phyloP scores from a whole-genome alignment of 495 filamentous ascomycete genomes.

The Xylaria flabelliformis region DNA sequence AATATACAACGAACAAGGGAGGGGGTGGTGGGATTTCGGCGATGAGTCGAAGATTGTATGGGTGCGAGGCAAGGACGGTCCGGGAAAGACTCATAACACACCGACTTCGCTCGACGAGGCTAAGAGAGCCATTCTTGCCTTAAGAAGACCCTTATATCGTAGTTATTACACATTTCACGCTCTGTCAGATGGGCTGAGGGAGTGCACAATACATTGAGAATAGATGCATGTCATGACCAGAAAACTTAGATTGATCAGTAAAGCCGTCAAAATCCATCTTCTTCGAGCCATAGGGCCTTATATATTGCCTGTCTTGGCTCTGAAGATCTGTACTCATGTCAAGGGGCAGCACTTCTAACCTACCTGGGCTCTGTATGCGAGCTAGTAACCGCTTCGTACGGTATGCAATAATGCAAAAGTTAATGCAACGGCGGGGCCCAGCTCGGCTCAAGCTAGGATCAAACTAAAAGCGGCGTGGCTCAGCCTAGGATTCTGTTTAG shows the following conservation, averaged over 20 bases:
- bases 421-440: too few relatives aligned
- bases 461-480: too few relatives aligned
- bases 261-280: conserved; percentile 4
- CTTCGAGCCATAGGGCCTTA: conserved; percentile 14
- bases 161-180: not conserved
- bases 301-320: conserved; percentile 1
- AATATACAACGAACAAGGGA: conserved; percentile 15
- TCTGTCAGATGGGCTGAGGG: not conserved
- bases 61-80: not conserved
- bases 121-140: conserved; percentile 18
- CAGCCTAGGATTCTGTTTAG: too few relatives aligned
- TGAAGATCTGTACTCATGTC: conserved; percentile 12
- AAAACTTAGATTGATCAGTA: conserved; percentile 2
- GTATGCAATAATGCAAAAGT: too few relatives aligned
- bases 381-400: too few relatives aligned
- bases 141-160: conserved; percentile 5
- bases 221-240: not conserved
- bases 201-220: too few relatives aligned
- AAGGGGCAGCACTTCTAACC: conserved; percentile 1
- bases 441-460: too few relatives aligned
- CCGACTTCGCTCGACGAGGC: conserved; percentile 13
- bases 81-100: conserved; percentile 4
- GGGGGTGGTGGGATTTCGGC: conserved; percentile 21
- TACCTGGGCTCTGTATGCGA: too few relatives aligned
- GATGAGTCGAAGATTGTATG: conserved; percentile 16